Evolutionary conservation across 495 filamentous ascomycete genomes (phyloP).

Genomic region (Neurospora sp.): DNA sequence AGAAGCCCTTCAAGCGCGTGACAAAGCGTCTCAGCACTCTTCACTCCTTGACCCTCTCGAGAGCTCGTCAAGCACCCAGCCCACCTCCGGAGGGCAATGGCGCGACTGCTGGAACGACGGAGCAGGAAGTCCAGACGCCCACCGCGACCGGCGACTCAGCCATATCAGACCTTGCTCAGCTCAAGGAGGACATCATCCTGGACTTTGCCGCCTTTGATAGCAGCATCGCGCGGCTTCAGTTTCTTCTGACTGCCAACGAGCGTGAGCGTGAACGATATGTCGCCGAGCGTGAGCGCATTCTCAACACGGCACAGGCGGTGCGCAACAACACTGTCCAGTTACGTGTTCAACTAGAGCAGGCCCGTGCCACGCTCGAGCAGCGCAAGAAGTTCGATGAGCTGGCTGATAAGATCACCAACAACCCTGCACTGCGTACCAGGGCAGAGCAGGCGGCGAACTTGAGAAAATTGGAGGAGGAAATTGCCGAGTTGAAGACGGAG

Average conservation of each 20-base stretch:
- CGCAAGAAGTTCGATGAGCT: constrained; percentile 81
- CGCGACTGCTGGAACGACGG: constrained; percentile 10
- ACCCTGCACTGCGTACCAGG: constrained; percentile 64
- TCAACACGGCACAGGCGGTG: constrained; percentile 62
- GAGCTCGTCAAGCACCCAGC: constrained; percentile 50
- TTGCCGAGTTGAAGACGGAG: constrained; percentile 75
- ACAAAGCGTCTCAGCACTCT: constrained; percentile 66
- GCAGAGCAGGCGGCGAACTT: constrained; percentile 74
- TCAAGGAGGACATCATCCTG: constrained; percentile 72
- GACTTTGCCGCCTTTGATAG: constrained; percentile 88
- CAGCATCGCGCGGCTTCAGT: constrained; percentile 79
- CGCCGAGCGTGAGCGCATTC: constrained; percentile 65
- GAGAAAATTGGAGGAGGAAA: constrained; percentile 74
- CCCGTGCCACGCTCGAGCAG: constrained; percentile 63
- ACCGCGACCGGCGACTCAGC: constrained; percentile 3
- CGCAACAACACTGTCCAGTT: constrained; percentile 65
- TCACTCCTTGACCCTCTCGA: constrained; percentile 45
- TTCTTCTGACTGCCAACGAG: constrained; percentile 71
- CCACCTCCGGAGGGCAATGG: constrained; percentile 57
- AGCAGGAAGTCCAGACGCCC: constrained; percentile 20
- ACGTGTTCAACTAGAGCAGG: constrained; percentile 60
- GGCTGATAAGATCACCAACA: constrained; percentile 77
- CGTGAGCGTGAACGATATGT: constrained; percentile 81
- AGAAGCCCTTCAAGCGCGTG: constrained; percentile 85
- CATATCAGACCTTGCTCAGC: constrained; percentile 42